Evolutionary conservation across 257 asterid species (phyloP).

Genomic region (Nicotiana undulata): DNA sequence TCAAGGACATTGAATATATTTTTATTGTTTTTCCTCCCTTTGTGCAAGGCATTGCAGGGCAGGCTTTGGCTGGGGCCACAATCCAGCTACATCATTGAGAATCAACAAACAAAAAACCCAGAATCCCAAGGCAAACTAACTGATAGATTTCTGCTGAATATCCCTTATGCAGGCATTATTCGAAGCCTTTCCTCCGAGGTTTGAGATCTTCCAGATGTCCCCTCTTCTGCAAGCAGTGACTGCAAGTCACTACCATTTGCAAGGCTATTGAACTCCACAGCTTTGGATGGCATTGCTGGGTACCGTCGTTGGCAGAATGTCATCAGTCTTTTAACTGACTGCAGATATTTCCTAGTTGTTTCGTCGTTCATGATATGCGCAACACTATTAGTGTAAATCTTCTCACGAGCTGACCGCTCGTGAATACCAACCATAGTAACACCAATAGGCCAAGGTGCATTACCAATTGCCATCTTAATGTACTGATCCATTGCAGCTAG

Average conservation of each 20-base stretch:
- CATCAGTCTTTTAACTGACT: constrained; percentile 83
- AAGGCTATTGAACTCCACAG: constrained; percentile 94
- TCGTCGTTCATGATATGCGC: constrained; percentile 99
- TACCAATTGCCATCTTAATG: constrained; percentile 83
- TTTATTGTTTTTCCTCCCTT: not conserved
- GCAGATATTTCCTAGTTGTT: constrained; percentile 91
- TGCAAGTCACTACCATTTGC: constrained; percentile 96
- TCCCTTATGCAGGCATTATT: constrained; percentile 44
- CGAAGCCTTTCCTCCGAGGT: constrained; percentile 55
- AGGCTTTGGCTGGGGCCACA: not conserved
- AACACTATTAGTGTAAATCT: constrained; percentile 93
- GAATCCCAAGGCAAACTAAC: not conserved
- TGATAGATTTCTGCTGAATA: not conserved
- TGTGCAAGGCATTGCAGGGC: not conserved
- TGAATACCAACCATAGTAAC: constrained; percentile 99
- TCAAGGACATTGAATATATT: not conserved
- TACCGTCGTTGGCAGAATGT: constrained; percentile 90
- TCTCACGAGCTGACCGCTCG: constrained; percentile 98
- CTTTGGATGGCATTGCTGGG: constrained; percentile 89
- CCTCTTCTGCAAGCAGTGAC: constrained; percentile 79
- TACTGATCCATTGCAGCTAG: constrained; percentile 97
- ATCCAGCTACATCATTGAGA: not conserved
- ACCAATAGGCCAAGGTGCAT: constrained; percentile 99
- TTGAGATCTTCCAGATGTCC: constrained; percentile 29
- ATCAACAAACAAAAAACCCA: not conserved